A percentile compares a stretch with the other conserved stretches of the same genome.
These are phyloP conservation scores for Aspergillus aculeatinus DNA, from an alignment of 2,329 filamentous ascomycete species.

Conservation along the genomic window DNA sequence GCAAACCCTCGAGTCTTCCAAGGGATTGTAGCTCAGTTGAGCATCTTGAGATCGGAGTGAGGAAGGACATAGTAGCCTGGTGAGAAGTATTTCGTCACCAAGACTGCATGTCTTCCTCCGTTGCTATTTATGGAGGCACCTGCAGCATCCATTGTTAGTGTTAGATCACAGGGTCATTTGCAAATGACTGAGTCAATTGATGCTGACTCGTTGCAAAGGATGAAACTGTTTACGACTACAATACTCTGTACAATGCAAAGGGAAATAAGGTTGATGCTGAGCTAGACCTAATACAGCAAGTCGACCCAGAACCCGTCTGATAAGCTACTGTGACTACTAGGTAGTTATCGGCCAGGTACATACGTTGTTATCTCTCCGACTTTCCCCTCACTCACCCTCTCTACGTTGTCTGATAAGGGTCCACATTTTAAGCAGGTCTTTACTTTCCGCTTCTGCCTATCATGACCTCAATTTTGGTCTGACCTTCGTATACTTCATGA, in stretches of 20 bases:
- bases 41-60: slow-evolving; percentile 18
- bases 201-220: too few species aligned
- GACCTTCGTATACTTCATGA: neutral
- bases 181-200: too few species aligned
- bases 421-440: neutral
- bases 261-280: neutral
- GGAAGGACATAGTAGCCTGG: slow-evolving; percentile 21
- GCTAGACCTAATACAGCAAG: slow-evolving; percentile 17
- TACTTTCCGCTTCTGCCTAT: neutral
- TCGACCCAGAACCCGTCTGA: slow-evolving; percentile 9
- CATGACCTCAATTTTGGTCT: neutral
- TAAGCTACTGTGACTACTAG: too few species aligned
- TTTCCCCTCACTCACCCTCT: neutral
- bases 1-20: slow-evolving; percentile 21
- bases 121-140: too few species aligned
- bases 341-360: too few species aligned
- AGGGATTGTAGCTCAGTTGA: slow-evolving; percentile 17
- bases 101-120: too few species aligned
- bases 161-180: too few species aligned
- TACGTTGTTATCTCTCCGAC: neutral
- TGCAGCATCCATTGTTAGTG: too few species aligned
- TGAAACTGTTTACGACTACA: too few species aligned
- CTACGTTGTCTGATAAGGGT: neutral
- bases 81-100: neutral
- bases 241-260: too few species aligned